A percentile compares a stretch with the other conserved stretches of the same genome.
These are phyloP conservation scores for Coemansia sp. DNA, from an alignment of 192 early-diverging fungal genomes.

Conservation along the genomic window DNA sequence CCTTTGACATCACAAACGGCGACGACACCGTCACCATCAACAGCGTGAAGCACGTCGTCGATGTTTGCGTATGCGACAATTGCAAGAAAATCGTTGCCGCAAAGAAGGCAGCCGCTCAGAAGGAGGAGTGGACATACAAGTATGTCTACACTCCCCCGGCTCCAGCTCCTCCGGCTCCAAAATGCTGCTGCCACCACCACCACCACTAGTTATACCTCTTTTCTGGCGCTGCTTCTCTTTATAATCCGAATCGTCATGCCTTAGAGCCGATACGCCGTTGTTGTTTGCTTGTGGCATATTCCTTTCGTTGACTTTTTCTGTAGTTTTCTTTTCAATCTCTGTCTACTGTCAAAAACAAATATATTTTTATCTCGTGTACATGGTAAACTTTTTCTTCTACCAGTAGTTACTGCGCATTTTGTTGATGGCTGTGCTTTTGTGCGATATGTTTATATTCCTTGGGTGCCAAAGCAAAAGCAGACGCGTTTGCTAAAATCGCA, in stretches of 20 bases:
- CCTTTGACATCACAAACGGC: conserved; percentile 45
- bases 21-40: conserved; percentile 41
- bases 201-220: conserved; percentile 2
- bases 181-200: conserved; percentile 32
- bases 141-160: conserved; percentile 37
- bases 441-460: neutral
- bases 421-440: neutral
- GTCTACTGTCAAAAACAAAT: conserved; percentile 8
- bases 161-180: conserved; percentile 14
- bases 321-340: neutral
- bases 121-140: conserved; percentile 27
- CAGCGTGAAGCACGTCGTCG: conserved; percentile 40
- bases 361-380: neutral
- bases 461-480: neutral
- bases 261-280: neutral
- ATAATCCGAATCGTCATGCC: neutral
- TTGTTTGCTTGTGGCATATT: neutral
- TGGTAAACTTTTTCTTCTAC: neutral
- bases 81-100: conserved; percentile 34
- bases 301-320: conserved; percentile 1
- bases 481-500: neutral
- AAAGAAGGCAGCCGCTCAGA: conserved; percentile 22
- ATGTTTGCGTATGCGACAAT: conserved; percentile 43
- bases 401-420: conserved; percentile 4
- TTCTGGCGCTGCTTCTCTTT: neutral